phyloP scores from a whole-genome alignment of 2,329 filamentous ascomycete species.

The Claviceps arundinis region DNA sequence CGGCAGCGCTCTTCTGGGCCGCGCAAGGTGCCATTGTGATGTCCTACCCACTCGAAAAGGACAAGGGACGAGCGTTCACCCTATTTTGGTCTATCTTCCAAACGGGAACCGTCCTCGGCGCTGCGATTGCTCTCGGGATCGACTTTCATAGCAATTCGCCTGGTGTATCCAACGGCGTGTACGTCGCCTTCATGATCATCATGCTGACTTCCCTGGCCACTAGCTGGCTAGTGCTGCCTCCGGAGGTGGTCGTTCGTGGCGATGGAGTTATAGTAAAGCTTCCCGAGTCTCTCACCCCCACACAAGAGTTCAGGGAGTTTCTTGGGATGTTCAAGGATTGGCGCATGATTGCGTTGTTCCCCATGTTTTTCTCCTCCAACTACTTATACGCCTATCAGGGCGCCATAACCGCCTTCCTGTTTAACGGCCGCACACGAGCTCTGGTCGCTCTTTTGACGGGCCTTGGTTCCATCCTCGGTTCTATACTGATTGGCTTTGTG shows the following conservation, averaged over 20 bases:
- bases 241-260: constrained; percentile 6
- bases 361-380: constrained; percentile 72
- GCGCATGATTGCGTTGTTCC: constrained; percentile 55
- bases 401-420: constrained; percentile 54
- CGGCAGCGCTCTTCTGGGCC: constrained; percentile 67
- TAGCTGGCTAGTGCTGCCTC: constrained; percentile 8
- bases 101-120: constrained; percentile 71
- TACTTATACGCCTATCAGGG: constrained; percentile 81
- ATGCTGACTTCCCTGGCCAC: constrained; percentile 8
- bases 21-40: constrained; percentile 81
- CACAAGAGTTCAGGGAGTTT: constrained; percentile 7
- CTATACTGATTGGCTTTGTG: constrained; percentile 48
- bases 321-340: constrained; percentile 11
- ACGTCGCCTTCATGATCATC: constrained; percentile 5
- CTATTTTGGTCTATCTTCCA: constrained; percentile 96
- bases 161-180: constrained; percentile 4
- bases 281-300: constrained; percentile 5
- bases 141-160: constrained; percentile 3
- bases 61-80: constrained; percentile 79
- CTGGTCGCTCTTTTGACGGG: constrained; percentile 62
- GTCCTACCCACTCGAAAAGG: constrained; percentile 67
- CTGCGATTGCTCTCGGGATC: constrained; percentile 14
- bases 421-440: constrained; percentile 61
- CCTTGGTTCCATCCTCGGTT: constrained; percentile 57
- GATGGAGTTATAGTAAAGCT: constrained; percentile 6